These are phyloP conservation scores for Pythium biforme DNA, from an alignment of 352 stramenopile species.

Conservation along the genomic window DNA sequence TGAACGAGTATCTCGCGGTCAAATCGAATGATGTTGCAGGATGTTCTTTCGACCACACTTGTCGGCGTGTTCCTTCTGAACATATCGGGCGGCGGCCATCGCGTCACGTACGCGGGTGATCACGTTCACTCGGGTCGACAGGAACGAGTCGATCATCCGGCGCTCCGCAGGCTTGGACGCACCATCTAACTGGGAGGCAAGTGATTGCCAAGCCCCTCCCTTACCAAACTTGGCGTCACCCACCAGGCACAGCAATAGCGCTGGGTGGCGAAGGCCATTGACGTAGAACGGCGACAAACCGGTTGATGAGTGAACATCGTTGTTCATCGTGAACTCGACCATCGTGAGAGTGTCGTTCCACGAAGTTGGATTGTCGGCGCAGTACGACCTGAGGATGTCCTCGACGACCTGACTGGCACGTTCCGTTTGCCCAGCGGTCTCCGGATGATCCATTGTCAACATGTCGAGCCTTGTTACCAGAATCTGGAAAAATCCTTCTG, in stretches of 20 bases:
- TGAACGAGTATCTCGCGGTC: not conserved
- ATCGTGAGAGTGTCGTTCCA: slow-evolving; percentile 10
- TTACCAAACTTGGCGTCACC: slow-evolving; percentile 4
- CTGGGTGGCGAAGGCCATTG: slow-evolving; percentile 16
- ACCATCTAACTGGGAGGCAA: slow-evolving; percentile 11
- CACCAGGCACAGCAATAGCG: slow-evolving; percentile 8
- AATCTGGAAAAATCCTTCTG: too few species aligned
- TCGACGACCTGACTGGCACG: slow-evolving; percentile 17
- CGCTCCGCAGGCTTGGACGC: not conserved
- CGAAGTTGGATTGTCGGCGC: not conserved
- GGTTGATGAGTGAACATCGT: slow-evolving; percentile 12
- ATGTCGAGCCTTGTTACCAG: slow-evolving; percentile 11
- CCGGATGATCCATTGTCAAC: slow-evolving; percentile 20
- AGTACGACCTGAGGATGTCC: slow-evolving; percentile 15
- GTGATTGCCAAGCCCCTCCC: slow-evolving; percentile 13
- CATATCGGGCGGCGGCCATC: not conserved
- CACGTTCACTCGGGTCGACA: not conserved
- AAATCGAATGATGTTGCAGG: slow-evolving; percentile 1
- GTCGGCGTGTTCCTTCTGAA: not conserved
- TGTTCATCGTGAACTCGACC: slow-evolving; percentile 23
- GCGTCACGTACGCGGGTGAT: not conserved
- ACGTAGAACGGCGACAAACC: slow-evolving; percentile 22
- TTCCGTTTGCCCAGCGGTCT: slow-evolving; percentile 17
- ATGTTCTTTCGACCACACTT: not conserved
- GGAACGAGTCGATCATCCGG: not conserved